Evolutionary conservation across 2,329 filamentous ascomycete species (phyloP), one percentile per base, ranked within the genome.

Genomic region (Fusarium irregulare): DNA sequence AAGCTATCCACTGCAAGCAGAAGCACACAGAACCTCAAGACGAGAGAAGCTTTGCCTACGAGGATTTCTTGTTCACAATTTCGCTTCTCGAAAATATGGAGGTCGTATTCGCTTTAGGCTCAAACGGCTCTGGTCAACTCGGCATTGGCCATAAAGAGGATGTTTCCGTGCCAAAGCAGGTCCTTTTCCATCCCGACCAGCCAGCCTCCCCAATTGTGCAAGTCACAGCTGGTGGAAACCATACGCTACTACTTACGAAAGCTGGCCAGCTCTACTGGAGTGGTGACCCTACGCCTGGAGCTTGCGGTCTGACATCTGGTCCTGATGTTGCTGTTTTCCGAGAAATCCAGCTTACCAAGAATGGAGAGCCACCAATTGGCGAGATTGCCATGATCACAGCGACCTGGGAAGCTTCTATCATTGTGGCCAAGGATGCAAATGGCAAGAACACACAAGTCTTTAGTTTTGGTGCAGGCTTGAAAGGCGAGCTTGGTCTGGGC

Each of bases 61-160:
- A 18, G 41, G 27, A 37, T 37, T 58, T 58, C 49, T 56, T 56
- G 34, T 65, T 44, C n/a, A 48, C 46, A 59, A 53, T 62, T 55
- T 55, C 51, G 47, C 28, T 45, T 55, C 28, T 51, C 20, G 13
- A 23, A 32, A 70, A 48, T 21, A 80, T 89, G 85, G 78, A 83
- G n/a, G 79, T 81, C 3, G 77, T 93, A 20, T 92, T 90, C 73
- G 87, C 92, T 4, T 84, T 94, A 48, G 92, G 92, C 32, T 94
- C 92, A 7, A 94, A 94, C 74, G 90, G 91, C 46, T 93, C 89
- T 2, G 91, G 91, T 34, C 92, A 94, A 76, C 84, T 94, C 12
- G 91, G 90, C 42, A 86, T 93, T 61, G 88, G 88, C 21, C 91
- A 93, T 78, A 85, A 83, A 65, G 88, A 93, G 76, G 92, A 94